Conservation (phyloP, 2,329 filamentous ascomycete genomes). For the Camptophora hylomeconis region DNA sequence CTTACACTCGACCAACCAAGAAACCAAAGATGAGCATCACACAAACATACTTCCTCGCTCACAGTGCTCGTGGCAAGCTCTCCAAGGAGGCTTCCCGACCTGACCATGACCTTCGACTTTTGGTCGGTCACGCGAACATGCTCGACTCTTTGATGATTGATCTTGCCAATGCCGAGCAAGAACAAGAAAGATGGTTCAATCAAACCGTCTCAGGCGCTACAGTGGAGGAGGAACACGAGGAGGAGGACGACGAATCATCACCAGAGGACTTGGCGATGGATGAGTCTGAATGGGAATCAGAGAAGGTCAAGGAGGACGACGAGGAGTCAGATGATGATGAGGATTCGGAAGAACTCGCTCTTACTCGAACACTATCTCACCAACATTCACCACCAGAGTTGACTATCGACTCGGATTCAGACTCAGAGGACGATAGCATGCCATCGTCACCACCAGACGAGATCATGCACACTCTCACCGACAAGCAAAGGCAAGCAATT, state of each 20-base stretch:
- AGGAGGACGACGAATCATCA: conserved; percentile 48
- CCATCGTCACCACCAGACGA: conserved; percentile 54
- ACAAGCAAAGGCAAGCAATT: conserved; percentile 38
- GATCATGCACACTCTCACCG: conserved; percentile 46
- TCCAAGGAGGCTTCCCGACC: conserved; percentile 76
- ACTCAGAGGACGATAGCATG: conserved; percentile 60
- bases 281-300: conserved; percentile 40
- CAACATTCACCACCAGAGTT: conserved; percentile 58
- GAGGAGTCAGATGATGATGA: conserved; percentile 45
- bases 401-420: conserved; percentile 50
- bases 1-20: conserved; percentile 20
- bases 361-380: conserved; percentile 57
- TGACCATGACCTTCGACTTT: conserved; percentile 87
- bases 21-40: conserved; percentile 87
- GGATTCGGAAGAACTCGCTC: conserved; percentile 50
- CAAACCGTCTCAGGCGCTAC: conserved; percentile 71
- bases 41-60: conserved; percentile 95
- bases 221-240: conserved; percentile 45
- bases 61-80: conserved; percentile 93
- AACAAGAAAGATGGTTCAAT: conserved; percentile 98
- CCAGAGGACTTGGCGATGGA: conserved; percentile 45
- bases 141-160: conserved; percentile 88
- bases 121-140: conserved; percentile 96
- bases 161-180: conserved; percentile 82
- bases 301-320: conserved; percentile 34